These are phyloP conservation scores for Pseudogymnoascus sp. DNA, from an alignment of 2,329 filamentous ascomycete genomes.

Conservation along the genomic window DNA sequence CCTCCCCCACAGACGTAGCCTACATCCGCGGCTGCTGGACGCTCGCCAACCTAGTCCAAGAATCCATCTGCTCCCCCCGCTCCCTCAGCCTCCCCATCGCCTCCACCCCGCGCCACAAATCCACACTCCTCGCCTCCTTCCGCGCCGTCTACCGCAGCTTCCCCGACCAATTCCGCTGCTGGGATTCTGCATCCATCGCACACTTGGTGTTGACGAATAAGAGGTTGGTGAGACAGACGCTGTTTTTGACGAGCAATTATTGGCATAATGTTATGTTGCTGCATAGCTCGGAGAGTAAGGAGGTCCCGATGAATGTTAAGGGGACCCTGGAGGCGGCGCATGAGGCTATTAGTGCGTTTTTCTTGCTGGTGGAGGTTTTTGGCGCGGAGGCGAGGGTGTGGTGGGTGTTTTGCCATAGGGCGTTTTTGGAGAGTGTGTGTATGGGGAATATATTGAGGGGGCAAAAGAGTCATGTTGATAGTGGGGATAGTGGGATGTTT, in stretches of 20 bases:
- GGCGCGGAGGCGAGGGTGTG: conserved; percentile 67
- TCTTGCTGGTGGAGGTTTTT: conserved; percentile 62
- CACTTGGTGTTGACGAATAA: conserved; percentile 51
- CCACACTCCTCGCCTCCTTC: conserved; percentile 62
- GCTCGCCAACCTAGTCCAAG: conserved; percentile 69
- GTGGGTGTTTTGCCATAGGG: conserved; percentile 79
- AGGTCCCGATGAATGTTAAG: conserved; percentile 55
- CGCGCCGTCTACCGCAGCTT: conserved; percentile 65
- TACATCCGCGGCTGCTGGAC: conserved; percentile 70
- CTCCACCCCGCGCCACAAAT: conserved; percentile 59
- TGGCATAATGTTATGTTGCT: conserved; percentile 77
- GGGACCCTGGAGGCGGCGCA: conserved; percentile 68
- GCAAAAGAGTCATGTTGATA: conserved; percentile 25
- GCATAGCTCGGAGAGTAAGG: conserved; percentile 59
- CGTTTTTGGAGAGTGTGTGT: conserved; percentile 67
- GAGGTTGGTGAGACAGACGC: conserved; percentile 62
- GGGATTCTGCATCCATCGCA: conserved; percentile 53
- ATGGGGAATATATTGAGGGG: conserved; percentile 54
- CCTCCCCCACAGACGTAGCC: conserved; percentile 56
- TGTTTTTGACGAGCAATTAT: conserved; percentile 76
- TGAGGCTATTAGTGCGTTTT: conserved; percentile 66
- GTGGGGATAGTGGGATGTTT: conserved; percentile 33
- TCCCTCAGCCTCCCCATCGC: conserved; percentile 67
- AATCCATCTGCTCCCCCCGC: conserved; percentile 65
- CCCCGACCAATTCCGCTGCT: conserved; percentile 60